Evolutionary conservation across 345 rosid species (phyloP).

Genomic region (Pugionium dolabratum): DNA sequence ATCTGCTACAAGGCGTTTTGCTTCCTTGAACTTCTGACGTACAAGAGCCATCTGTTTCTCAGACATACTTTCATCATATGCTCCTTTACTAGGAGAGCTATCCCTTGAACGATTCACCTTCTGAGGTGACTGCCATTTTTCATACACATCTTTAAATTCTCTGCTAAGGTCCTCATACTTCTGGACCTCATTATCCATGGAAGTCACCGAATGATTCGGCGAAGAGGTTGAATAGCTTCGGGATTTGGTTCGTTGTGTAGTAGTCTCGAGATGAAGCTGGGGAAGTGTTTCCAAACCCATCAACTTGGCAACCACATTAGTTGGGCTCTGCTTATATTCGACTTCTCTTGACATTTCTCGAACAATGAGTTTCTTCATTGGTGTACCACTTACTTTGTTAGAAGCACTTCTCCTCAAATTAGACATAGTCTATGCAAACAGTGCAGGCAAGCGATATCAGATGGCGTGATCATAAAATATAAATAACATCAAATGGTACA

Average conservation of each 20-base stretch:
- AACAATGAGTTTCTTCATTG: conserved; percentile 81
- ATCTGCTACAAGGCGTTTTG: conserved; percentile 78
- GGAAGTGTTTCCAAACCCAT: conserved; percentile 97
- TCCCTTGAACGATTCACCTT: conserved; percentile 48
- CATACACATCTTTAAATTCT: conserved; percentile 62
- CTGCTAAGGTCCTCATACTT: conserved; percentile 51
- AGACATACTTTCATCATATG: conserved; percentile 37
- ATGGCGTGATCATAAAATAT: conserved; percentile 27
- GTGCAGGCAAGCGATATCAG: conserved; percentile 19
- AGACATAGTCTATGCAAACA: conserved; percentile 53
- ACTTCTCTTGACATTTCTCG: conserved; percentile 84
- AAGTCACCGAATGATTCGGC: conserved; percentile 50
- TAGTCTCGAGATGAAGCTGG: conserved; percentile 49
- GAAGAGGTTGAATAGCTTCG: conserved; percentile 58
- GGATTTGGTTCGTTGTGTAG: conserved; percentile 52
- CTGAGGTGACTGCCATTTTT: conserved; percentile 62
- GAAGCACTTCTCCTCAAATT: conserved; percentile 61
- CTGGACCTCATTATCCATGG: conserved; percentile 52
- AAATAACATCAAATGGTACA: conserved; percentile 35
- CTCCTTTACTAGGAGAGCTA: conserved; percentile 54
- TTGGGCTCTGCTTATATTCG: conserved; percentile 52
- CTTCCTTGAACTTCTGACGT: conserved; percentile 82
- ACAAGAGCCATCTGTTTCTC: conserved; percentile 53
- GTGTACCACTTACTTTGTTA: conserved; percentile 61
- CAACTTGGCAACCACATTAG: conserved; percentile 89